Base-by-base conservation (phyloP, 331 rosid genomes). In the Arachis monticola region DNA sequence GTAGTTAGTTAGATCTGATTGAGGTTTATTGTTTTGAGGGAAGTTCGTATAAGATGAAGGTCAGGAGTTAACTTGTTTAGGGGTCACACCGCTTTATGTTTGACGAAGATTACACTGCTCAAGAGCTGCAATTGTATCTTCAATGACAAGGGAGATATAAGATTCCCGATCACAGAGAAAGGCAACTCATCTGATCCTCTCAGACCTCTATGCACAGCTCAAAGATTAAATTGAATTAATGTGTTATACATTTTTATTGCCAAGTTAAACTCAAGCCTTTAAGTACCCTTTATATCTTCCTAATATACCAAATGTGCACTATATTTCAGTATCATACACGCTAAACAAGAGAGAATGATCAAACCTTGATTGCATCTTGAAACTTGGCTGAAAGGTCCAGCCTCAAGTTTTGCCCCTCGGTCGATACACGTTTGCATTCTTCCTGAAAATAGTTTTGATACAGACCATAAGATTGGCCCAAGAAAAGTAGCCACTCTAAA, bases 341-440 rank as follows among this genome's bases (percentile, higher is more conserved):
- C 52, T 62, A 77, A 52, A 67, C 32, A 55, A 10, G 46, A 59
- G 65, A 70, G 63, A 46, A 60, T 7, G 32, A 72, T 14, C 85
- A 59, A 67, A 93, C 99, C 99, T 90, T 90, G 78, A 94, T 94
- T 50, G 99, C 99, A 85, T 92, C 97, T 85, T 94, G 99, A 81
- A 94, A 94, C 85, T 67, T 94, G 67, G 88, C 80, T 71, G 97
- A 94, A 60, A 94, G 81, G 73, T 92, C 99, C 79, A 90, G 74
- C 84, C 99, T 92, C 86, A 94, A 83, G 79, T 79, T 82, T 81
- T 92, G 99, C 46, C 99, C 99, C 87, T 94, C 99, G 4, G 89
- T 81, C 56, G 99, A 94, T 76, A 83, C 96, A 77, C 96, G 96
- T 82, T 89, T 91, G 81, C 97, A 94, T 73, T 94, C 99, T 71